Base-by-base conservation (phyloP, 163 green algal species). In the Scenedesmus sp. region DNA sequence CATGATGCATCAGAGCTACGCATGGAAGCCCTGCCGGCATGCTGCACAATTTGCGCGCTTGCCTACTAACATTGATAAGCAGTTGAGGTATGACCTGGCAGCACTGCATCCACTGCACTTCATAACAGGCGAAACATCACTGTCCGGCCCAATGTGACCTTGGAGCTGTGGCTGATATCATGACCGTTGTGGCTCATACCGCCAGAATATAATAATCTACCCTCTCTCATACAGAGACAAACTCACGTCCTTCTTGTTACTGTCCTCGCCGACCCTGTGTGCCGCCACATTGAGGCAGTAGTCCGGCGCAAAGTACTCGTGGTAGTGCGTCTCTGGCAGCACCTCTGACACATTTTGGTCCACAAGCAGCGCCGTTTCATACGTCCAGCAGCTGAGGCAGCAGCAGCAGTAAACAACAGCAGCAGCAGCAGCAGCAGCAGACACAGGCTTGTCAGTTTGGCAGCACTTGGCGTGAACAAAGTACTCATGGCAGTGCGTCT, bases 241-340 rank as follows among this genome's bases (percentile, higher is more conserved):
- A 85, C 92, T 88, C 79, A 96, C 93, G 26, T 94, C 87, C 77
- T 94, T 95, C 23, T 92, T 94, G 91, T 97, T 97, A 46, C 95
- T 90, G 18, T 97, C 82, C 90, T 94, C 93, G 88, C 95, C 95
- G 84, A 95, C 91, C 87, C 94, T 95, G 90, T 93, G 92, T 46
- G 92, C 89, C 10, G 92, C 92, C 55, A 97, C 93, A 88, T 98
- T 97, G 15, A 99, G 95, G 1, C 88, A 94, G 84, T 97, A 97
- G 88, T 99, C 97, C 10, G 97, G 97, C 0, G 95, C 95, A 93
- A 98, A 99, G 95, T 99, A 99, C 87, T 99, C 97, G 54, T 98
- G 97, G 94, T 99, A 99, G 56, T 97, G 95, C 82, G 97, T 98
- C 52, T 94, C 91, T 1, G 98, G 98, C 81, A 99, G 92, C 54